Percentiles rank a stretch among this genome's conserved stretches.
phyloP scores from a whole-genome alignment of 768 basidiomycete species.

The Rubroboletus satanas region DNA sequence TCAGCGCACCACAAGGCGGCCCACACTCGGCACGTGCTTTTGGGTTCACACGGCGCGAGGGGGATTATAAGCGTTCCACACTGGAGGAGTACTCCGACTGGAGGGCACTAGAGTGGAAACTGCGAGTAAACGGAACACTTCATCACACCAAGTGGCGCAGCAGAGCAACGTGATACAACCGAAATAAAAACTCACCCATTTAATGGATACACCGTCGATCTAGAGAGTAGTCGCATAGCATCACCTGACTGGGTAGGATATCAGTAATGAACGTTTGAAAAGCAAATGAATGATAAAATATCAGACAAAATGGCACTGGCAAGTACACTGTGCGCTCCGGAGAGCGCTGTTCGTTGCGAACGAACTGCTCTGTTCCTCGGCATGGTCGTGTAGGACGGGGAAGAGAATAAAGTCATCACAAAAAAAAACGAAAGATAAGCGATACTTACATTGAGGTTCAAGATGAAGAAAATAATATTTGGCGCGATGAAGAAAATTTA shows the following conservation, averaged over 20 bases:
- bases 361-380: slow-evolving; percentile 75
- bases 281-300: slow-evolving; percentile 6
- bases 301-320: slow-evolving; percentile 90
- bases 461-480: background rate
- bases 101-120: slow-evolving; percentile 80
- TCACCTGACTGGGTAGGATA: slow-evolving; percentile 5
- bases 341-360: slow-evolving; percentile 72
- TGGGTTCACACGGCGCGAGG: slow-evolving; percentile 68
- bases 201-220: background rate
- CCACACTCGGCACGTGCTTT: slow-evolving; percentile 58
- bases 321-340: slow-evolving; percentile 69
- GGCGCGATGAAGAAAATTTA: slow-evolving; percentile 24
- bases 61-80: slow-evolving; percentile 68
- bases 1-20: slow-evolving; percentile 69
- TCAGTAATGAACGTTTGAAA: slow-evolving; percentile 12
- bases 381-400: slow-evolving; percentile 91
- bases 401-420: slow-evolving; percentile 82
- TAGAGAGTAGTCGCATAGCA: no score
- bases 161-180: slow-evolving; percentile 5
- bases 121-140: slow-evolving; percentile 75
- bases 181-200: slow-evolving; percentile 23
- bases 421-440: background rate
- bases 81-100: slow-evolving; percentile 66
- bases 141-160: slow-evolving; percentile 41
- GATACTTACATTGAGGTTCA: slow-evolving; percentile 13